phyloP scores from a whole-genome alignment of 306 rosid genomes.

The Sicyos edulis region DNA sequence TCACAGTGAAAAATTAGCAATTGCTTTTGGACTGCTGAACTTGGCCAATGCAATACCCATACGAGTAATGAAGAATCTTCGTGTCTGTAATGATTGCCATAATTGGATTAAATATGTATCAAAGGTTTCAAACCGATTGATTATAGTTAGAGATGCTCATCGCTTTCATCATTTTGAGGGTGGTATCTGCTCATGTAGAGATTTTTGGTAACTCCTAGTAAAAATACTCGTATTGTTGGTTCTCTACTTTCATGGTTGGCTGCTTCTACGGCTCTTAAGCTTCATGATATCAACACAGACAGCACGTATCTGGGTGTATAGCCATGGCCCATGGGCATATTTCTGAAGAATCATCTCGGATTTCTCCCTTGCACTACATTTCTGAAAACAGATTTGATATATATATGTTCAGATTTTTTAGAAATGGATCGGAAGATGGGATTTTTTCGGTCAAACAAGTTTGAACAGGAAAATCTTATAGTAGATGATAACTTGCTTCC shows the following conservation, averaged over 20 bases:
- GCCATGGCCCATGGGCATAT: neutral
- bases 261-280: neutral
- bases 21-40: conserved; percentile 69
- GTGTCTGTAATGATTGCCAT: conserved; percentile 82
- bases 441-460: neutral
- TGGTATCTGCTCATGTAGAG: conserved; percentile 68
- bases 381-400: neutral
- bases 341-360: neutral
- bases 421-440: neutral
- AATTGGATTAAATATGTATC: conserved; percentile 75
- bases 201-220: conserved; percentile 52
- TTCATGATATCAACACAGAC: neutral
- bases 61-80: conserved; percentile 69
- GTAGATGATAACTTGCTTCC: conserved; percentile 30
- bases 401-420: neutral
- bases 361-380: neutral
- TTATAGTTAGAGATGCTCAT: conserved; percentile 68
- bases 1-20: conserved; percentile 82
- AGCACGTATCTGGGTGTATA: neutral
- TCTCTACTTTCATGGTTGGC: neutral
- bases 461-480: neutral
- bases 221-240: neutral
- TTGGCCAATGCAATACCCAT: conserved; percentile 45
- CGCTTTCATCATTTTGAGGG: conserved; percentile 82
- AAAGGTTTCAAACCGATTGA: conserved; percentile 42